Percentiles rank a stretch among this genome's conserved stretches.
phyloP scores from a whole-genome alignment of 805 yeast species.

The Candida boleticola region DNA sequence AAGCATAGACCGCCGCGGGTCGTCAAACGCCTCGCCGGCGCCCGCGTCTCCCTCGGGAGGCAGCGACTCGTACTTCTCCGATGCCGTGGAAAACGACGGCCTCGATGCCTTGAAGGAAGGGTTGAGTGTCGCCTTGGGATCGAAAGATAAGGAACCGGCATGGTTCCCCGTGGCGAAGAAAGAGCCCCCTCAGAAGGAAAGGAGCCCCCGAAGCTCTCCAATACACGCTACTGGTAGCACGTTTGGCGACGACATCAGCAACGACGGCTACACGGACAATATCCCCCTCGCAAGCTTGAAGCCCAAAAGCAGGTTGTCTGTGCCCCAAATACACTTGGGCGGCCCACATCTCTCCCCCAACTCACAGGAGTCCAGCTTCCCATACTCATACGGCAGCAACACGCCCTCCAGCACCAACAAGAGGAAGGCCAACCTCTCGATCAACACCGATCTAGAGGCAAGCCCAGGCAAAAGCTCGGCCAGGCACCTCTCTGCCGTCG shows the following conservation, averaged over 20 bases:
- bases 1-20: neutral
- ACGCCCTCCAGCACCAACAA: neutral
- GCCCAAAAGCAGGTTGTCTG: neutral
- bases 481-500: neutral
- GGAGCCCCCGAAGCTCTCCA: neutral
- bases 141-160: constrained; percentile 17
- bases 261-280: constrained; percentile 13
- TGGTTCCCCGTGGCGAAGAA: constrained; percentile 27
- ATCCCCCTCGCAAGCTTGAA: constrained; percentile 16
- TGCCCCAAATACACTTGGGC: neutral
- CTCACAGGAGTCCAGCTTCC: too few relatives aligned
- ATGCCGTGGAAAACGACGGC: constrained; percentile 27
- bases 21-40: neutral
- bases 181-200: neutral
- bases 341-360: neutral
- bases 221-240: neutral
- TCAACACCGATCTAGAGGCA: constrained; percentile 3
- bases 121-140: constrained; percentile 33
- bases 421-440: neutral
- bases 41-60: neutral
- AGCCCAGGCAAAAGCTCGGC: neutral
- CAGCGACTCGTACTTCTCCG: constrained; percentile 17
- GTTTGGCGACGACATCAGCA: neutral
- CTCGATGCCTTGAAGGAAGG: constrained; percentile 33
- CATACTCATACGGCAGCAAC: too few relatives aligned